Conservation (phyloP, 306 rosid genomes). For the Lupinus albus region DNA sequence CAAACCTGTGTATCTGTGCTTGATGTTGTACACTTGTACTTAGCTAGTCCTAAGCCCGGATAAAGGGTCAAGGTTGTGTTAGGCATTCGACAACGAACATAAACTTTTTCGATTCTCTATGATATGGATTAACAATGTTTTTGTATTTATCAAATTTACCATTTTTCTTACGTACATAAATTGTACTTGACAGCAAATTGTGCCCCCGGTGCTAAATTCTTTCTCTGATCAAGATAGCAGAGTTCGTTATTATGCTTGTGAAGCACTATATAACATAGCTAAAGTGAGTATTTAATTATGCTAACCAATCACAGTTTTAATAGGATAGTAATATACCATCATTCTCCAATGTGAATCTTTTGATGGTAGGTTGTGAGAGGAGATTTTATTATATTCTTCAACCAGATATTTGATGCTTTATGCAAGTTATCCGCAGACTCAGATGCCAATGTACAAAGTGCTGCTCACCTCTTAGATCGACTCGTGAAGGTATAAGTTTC, state of each 20-base stretch:
- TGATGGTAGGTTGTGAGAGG: slow-evolving; percentile 93
- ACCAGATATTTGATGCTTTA: slow-evolving; percentile 94
- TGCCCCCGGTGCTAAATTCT: slow-evolving; percentile 86
- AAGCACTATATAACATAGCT: slow-evolving; percentile 94
- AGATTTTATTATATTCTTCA: slow-evolving; percentile 93
- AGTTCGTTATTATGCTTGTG: slow-evolving; percentile 99
- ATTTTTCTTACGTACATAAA: slow-evolving; percentile 25
- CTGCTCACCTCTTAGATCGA: slow-evolving; percentile 95
- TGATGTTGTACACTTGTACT: too few relatives aligned
- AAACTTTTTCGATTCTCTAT: too few relatives aligned
- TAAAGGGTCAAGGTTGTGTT: too few relatives aligned
- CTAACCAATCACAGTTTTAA: slow-evolving; percentile 31
- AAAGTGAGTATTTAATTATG: slow-evolving; percentile 63
- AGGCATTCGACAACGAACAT: too few relatives aligned
- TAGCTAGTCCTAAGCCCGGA: too few relatives aligned
- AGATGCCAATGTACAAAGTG: slow-evolving; percentile 95
- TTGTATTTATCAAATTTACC: neutral
- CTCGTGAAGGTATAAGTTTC: slow-evolving; percentile 79
- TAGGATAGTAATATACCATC: slow-evolving; percentile 31
- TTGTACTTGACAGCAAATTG: slow-evolving; percentile 78
- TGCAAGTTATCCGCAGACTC: slow-evolving; percentile 99
- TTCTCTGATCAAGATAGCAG: slow-evolving; percentile 98
- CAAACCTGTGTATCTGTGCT: too few relatives aligned
- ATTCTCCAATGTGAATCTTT: slow-evolving; percentile 41
- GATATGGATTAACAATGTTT: too few relatives aligned